Evolutionary conservation across 164 flowering plant genomes (phyloP).

Genomic region (Stephania yunnanensis): DNA sequence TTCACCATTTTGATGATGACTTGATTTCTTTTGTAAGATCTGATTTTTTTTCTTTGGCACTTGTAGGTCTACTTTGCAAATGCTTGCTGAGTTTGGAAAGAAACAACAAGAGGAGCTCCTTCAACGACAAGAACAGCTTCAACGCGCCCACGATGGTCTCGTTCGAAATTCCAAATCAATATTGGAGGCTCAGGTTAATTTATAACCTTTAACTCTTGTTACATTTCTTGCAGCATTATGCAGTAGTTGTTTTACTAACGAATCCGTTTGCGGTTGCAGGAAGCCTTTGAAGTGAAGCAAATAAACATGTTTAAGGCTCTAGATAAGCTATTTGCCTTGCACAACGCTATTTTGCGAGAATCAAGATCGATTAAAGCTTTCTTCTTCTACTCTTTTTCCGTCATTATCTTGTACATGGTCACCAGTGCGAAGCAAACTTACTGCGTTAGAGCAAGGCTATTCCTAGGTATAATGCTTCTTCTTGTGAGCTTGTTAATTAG

Average conservation of each 20-base stretch:
- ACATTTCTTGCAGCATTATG: background rate
- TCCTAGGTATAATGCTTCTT: slow-evolving; percentile 39
- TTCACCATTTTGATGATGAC: background rate
- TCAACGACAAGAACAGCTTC: slow-evolving; percentile 56
- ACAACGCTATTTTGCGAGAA: slow-evolving; percentile 60
- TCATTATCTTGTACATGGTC: slow-evolving; percentile 55
- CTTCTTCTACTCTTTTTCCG: slow-evolving; percentile 40
- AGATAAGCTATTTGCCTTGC: slow-evolving; percentile 65
- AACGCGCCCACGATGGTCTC: slow-evolving; percentile 59
- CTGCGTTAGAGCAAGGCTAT: slow-evolving; percentile 53
- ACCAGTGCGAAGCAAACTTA: slow-evolving; percentile 72
- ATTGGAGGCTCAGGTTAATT: slow-evolving; percentile 69
- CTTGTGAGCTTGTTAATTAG: background rate
- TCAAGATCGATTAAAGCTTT: slow-evolving; percentile 62
- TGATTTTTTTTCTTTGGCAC: background rate
- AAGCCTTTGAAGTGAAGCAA: slow-evolving; percentile 72
- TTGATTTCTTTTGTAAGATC: background rate
- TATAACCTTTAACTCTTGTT: background rate
- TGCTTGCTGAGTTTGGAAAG: slow-evolving; percentile 52
- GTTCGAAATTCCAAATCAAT: slow-evolving; percentile 61
- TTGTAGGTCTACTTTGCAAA: slow-evolving; percentile 48
- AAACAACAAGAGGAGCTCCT: slow-evolving; percentile 71
- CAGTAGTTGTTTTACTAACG: background rate
- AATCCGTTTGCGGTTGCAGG: slow-evolving; percentile 31
- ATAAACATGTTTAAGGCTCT: slow-evolving; percentile 67